Conservation (phyloP, 2,329 filamentous ascomycete genomes). For the Coccinonectria pachysandricola region DNA sequence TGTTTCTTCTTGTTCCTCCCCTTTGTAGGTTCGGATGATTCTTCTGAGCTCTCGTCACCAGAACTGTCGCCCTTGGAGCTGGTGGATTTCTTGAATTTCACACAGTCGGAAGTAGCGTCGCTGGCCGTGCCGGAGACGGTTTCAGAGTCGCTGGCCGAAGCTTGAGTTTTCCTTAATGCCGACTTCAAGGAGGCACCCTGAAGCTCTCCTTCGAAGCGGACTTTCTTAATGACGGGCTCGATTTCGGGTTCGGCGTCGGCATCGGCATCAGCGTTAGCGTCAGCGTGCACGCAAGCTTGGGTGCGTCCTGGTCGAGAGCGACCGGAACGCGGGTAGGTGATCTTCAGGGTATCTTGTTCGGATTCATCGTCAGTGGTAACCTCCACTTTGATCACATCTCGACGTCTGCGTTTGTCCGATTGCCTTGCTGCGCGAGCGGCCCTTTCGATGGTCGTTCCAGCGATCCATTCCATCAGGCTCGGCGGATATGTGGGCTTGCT, state of each 20-base stretch:
- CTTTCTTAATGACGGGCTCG: conserved; percentile 27
- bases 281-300: too few species aligned
- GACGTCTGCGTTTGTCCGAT: too few species aligned
- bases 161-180: conserved; percentile 14
- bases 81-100: conserved; percentile 9
- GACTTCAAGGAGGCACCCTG: conserved; percentile 14
- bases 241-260: conserved; percentile 1
- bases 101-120: conserved; percentile 13
- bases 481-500: too few species aligned
- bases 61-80: conserved; percentile 10
- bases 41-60: conserved; percentile 11
- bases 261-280: too few species aligned
- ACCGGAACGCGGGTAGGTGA: conserved; percentile 37
- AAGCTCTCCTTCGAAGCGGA: conserved; percentile 30
- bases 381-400: conserved; percentile 29
- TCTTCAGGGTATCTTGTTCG: conserved; percentile 35
- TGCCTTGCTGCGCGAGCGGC: too few species aligned
- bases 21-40: conserved; percentile 4
- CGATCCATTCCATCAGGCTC: conserved; percentile 35
- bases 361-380: conserved; percentile 42
- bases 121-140: conserved; percentile 12
- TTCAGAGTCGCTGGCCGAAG: conserved; percentile 10
- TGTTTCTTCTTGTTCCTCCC: conserved; percentile 11
- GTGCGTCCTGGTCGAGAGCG: too few species aligned
- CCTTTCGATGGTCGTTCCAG: conserved; percentile 30